These are phyloP conservation scores for Trichoderma lentiforme DNA, from an alignment of 2,329 filamentous ascomycete species.

Conservation along the genomic window DNA sequence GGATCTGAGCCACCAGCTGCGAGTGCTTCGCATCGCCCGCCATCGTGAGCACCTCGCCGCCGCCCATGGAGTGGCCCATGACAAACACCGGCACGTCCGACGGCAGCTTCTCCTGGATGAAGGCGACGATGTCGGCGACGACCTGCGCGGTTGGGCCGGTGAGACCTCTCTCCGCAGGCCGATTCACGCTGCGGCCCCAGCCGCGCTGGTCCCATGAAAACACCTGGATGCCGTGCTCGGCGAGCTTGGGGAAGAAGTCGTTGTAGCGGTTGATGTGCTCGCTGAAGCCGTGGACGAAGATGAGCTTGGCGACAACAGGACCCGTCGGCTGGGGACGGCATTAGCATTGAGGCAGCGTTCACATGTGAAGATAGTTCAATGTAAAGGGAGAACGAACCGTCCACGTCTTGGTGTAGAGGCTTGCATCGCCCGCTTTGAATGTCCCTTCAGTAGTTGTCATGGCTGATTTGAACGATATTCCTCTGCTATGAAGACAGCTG, in stretches of 20 bases:
- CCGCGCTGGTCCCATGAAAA: conserved; percentile 82
- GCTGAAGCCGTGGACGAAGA: conserved; percentile 87
- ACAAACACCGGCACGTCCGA: conserved; percentile 67
- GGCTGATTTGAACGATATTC: not conserved
- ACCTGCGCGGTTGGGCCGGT: conserved; percentile 73
- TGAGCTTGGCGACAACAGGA: conserved; percentile 63
- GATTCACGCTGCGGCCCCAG: conserved; percentile 73
- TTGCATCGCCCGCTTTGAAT: conserved; percentile 43
- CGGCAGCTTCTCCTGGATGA: conserved; percentile 61
- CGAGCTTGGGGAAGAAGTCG: conserved; percentile 68
- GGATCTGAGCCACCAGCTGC: conserved; percentile 57
- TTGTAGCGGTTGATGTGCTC: conserved; percentile 80
- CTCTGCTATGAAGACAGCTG: not conserved
- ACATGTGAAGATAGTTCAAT: not conserved
- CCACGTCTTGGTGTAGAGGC: conserved; percentile 57
- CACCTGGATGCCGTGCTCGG: conserved; percentile 68
- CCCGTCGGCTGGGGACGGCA: conserved; percentile 47
- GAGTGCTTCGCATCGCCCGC: conserved; percentile 49
- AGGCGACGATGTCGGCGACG: conserved; percentile 72
- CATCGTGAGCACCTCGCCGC: conserved; percentile 67
- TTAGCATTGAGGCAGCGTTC: not conserved
- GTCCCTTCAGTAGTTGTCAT: conserved; percentile 49
- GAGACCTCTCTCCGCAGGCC: conserved; percentile 61
- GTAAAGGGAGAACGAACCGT: conserved; percentile 42
- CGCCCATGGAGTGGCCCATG: conserved; percentile 90